Evolutionary conservation across 768 basidiomycete species (phyloP).

Genomic region (Xerocomus spinulosus): DNA sequence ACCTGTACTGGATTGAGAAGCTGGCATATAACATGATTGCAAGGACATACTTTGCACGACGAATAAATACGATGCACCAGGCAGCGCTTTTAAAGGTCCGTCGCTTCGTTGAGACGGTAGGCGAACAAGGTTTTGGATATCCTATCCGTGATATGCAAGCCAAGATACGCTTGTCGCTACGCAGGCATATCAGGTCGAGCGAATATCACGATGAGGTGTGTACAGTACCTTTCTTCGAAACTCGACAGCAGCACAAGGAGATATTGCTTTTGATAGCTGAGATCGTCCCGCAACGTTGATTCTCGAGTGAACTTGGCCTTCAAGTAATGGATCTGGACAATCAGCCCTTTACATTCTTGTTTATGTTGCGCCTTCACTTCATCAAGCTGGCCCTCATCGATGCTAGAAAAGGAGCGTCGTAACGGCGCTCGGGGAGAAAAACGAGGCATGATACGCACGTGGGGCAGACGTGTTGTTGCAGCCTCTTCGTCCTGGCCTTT

Average conservation of each 20-base stretch:
- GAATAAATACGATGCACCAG: slow-evolving; percentile 58
- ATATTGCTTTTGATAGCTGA: slow-evolving; percentile 87
- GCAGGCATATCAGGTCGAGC: slow-evolving; percentile 3
- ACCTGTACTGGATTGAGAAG: slow-evolving; percentile 36
- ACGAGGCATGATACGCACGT: slow-evolving; percentile 39
- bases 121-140: slow-evolving; percentile 46
- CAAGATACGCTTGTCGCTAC: slow-evolving; percentile 65
- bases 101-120: slow-evolving; percentile 35
- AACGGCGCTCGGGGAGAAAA: slow-evolving; percentile 1
- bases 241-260: slow-evolving; percentile 67
- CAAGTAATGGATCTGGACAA: slow-evolving; percentile 87
- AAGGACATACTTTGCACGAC: slow-evolving; percentile 54
- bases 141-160: slow-evolving; percentile 75
- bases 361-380: slow-evolving; percentile 65
- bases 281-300: slow-evolving; percentile 65
- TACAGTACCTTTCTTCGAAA: slow-evolving; percentile 61
- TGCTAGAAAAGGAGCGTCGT: slow-evolving; percentile 18
- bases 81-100: slow-evolving; percentile 55
- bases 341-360: slow-evolving; percentile 84
- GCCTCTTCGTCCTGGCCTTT: slow-evolving; percentile 37
- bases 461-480: slow-evolving; percentile 55
- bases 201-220: neutral
- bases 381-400: slow-evolving; percentile 52
- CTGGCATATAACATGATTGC: neutral
- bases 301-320: slow-evolving; percentile 91